phyloP scores from a whole-genome alignment of 495 filamentous ascomycete species.

The Penicillium steckii region DNA sequence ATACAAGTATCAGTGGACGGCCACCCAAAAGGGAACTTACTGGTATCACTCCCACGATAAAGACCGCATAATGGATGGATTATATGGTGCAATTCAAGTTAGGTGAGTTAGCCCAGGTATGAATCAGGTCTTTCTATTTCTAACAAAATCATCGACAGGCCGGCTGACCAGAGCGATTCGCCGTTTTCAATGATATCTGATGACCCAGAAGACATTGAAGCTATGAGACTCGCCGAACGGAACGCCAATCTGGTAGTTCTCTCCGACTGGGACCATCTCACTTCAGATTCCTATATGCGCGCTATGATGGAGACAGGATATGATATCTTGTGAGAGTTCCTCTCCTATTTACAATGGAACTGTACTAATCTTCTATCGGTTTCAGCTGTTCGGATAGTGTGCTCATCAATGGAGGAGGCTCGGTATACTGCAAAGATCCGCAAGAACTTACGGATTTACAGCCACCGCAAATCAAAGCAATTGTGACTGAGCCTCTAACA shows the following conservation, averaged over 20 bases:
- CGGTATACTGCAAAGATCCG: slow-evolving; percentile 41
- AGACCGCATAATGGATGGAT: slow-evolving; percentile 50
- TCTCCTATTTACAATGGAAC: background rate
- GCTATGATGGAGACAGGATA: slow-evolving; percentile 33
- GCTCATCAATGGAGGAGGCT: slow-evolving; percentile 54
- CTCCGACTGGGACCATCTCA: slow-evolving; percentile 54
- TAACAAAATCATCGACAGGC: slow-evolving; percentile 20
- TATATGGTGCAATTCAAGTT: slow-evolving; percentile 47
- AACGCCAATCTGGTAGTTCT: slow-evolving; percentile 40
- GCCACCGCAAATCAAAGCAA: slow-evolving; percentile 21
- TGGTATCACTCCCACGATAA: slow-evolving; percentile 53
- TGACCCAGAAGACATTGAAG: slow-evolving; percentile 26
- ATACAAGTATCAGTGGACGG: slow-evolving; percentile 48
- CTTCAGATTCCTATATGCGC: slow-evolving; percentile 38
- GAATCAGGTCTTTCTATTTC: background rate
- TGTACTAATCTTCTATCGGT: background rate
- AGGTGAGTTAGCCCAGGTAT: slow-evolving; percentile 1
- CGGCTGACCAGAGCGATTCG: slow-evolving; percentile 22
- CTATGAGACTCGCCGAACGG: slow-evolving; percentile 40
- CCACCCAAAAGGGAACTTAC: slow-evolving; percentile 49
- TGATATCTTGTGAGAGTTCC: slow-evolving; percentile 36
- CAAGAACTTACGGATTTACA: slow-evolving; percentile 31
- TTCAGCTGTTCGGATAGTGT: slow-evolving; percentile 44
- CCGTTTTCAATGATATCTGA: slow-evolving; percentile 43
- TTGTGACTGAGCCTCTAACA: slow-evolving; percentile 31